Conservation (phyloP, 2,329 filamentous ascomycete genomes). For the Periconia sp. region DNA sequence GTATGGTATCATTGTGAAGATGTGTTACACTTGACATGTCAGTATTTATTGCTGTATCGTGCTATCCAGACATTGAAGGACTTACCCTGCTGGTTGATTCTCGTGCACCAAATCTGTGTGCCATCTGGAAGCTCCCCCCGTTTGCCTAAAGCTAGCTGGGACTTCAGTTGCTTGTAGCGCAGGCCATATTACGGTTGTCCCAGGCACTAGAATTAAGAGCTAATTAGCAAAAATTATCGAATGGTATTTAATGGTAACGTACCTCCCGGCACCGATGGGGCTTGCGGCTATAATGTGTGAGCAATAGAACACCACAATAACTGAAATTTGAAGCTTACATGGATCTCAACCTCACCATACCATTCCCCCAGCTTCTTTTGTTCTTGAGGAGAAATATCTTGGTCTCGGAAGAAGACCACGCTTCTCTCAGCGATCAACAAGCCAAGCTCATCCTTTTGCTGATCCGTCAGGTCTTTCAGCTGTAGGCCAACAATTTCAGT, state of each 20-base stretch:
- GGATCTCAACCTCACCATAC: slow-evolving; percentile 66
- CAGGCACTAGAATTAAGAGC: too few relatives aligned
- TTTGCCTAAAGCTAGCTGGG: slow-evolving; percentile 67
- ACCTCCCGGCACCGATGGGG: slow-evolving; percentile 72
- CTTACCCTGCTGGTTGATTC: slow-evolving; percentile 67
- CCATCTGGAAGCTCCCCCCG: slow-evolving; percentile 72
- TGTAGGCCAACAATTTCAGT: slow-evolving; percentile 51
- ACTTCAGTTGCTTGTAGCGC: slow-evolving; percentile 68
- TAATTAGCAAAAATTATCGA: too few relatives aligned
- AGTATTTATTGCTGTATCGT: not conserved
- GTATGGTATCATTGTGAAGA: slow-evolving; percentile 72
- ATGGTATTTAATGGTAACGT: too few relatives aligned
- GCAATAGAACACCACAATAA: not conserved
- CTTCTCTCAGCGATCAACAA: slow-evolving; percentile 49
- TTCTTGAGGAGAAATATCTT: slow-evolving; percentile 48
- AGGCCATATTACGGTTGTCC: slow-evolving; percentile 72
- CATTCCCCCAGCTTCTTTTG: slow-evolving; percentile 40
- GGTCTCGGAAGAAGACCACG: slow-evolving; percentile 58
- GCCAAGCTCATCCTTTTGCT: slow-evolving; percentile 59
- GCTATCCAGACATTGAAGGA: not conserved
- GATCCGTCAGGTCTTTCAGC: slow-evolving; percentile 53
- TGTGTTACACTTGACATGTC: slow-evolving; percentile 60
- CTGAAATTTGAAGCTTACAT: slow-evolving; percentile 56
- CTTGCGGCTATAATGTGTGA: slow-evolving; percentile 65
- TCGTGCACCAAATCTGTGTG: slow-evolving; percentile 76